Base-by-base conservation (phyloP, 306 rosid species). In the Ochetophila trinervis region DNA sequence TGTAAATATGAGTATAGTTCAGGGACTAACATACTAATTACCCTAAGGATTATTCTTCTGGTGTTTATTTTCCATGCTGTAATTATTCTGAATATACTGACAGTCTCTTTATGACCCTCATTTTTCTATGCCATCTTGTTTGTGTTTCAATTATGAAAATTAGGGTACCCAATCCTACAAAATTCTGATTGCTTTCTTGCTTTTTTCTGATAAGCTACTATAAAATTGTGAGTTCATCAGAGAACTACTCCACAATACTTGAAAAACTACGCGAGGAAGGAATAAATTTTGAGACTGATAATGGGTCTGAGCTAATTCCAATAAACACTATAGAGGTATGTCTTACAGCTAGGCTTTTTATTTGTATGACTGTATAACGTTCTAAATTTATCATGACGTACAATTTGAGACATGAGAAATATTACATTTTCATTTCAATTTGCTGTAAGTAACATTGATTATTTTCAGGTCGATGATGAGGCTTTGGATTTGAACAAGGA, bases 231-330 rank as follows among this genome's bases (percentile, higher is more conserved):
- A 84, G 87, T 61, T 84, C 93, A 14, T 75, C 97, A 8, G 95
- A 89, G 70, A 89, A 89, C 82, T 93, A 86, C 78, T 65, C 88
- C 15, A 77, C 74, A 63, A 79, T 89, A 67, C 76, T 86, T 49
- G 80, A 82, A 15, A 89, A 80, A 75, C 77, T 89, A 76, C 94
- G 97, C 8, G 88, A 85, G 30, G 90, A 86, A 74, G 87, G 84
- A 75, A 77, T 89, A 75, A 78, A 73, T 55, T 93, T 82, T 62
- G 98, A 86, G 92, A 81, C 87, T 42, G 98, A 93, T 80, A 86
- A 74, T 78, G 97, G 98, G 72, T 93, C 89, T 17, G 97, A 93
- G 78, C 84, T 93, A 67, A 88, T 93, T 83, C 96, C 98, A 58
- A 61, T 75, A 54, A 84, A 79, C 65, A 57, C 83, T 1, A 66